Base-by-base conservation (phyloP, 2,329 filamentous ascomycete genomes). In the Pestalotiopsis sp. region DNA sequence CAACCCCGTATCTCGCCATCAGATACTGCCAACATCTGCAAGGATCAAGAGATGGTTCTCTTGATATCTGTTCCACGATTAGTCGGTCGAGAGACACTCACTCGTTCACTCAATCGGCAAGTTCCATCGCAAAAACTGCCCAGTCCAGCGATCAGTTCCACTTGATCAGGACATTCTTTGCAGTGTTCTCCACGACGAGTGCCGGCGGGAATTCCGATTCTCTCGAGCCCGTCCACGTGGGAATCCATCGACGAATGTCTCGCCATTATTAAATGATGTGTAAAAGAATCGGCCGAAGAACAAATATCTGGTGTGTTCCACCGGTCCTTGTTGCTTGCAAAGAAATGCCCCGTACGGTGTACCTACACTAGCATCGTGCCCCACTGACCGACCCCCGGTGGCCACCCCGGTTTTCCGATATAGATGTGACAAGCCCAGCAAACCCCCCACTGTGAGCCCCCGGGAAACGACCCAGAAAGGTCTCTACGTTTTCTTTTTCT, bases 341-440 rank as follows among this genome's bases (percentile, higher is more conserved):
- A 45, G 20, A 52, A 36, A 36, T 36, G 31, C 36, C 20, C 31
- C 31, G 57, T 59, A 17, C 45, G 45, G 45, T 52, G 20, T 25
- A 25, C 25, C 56, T 13, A 58, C 13, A 12, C 25, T 39, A 39
- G n/a, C n/a, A 17, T 62, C 11, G n/a, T 17, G 14, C 59, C 27
- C 25, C 31, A 38, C n/a, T 31, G 12, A 13, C 38, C 38, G 31
- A 39, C n/a, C 36, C 20, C 59, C 59, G 25, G 27, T 62, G 59
- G 25, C 13, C n/a, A 11, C 59, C 36, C 59, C 59, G 36, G 36
- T 62, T 62, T 62, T 62, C 59, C 59, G 59, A 62, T 62, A 39
- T 62, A 62, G 59, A 27, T 62, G 59, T 62, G 31, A 62, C 59
- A 62, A 12, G 59, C 31, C 59, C 57, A 27, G 57, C 12, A 23